phyloP scores from a whole-genome alignment of 805 yeast genomes.

The Myxozyma kluyveri region DNA sequence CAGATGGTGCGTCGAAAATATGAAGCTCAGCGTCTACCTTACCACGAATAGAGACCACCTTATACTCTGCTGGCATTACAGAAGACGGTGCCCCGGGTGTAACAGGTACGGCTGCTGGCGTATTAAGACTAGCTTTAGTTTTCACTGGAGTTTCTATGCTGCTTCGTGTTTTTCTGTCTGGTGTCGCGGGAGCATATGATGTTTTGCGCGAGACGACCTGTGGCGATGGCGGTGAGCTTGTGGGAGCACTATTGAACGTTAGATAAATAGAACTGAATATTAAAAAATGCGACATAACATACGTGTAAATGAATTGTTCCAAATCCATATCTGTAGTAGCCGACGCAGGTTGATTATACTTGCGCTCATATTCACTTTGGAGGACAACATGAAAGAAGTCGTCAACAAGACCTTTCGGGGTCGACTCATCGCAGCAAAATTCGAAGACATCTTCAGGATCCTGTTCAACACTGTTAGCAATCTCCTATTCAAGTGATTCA shows the following conservation, averaged over 20 bases:
- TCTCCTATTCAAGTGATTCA: no score
- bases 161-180: constrained; percentile 4
- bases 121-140: not conserved
- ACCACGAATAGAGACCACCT: constrained; percentile 18
- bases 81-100: constrained; percentile 20
- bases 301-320: constrained; percentile 47
- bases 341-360: constrained; percentile 49
- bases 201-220: constrained; percentile 10
- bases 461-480: constrained; percentile 6
- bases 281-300: constrained; percentile 1
- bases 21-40: constrained; percentile 46
- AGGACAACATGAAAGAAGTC: constrained; percentile 61
- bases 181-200: constrained; percentile 16
- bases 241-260: constrained; percentile 3
- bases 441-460: constrained; percentile 82
- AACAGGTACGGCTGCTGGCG: constrained; percentile 7
- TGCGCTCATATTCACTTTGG: constrained; percentile 73
- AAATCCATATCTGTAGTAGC: constrained; percentile 50
- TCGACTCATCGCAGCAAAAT: constrained; percentile 64
- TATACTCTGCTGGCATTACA: constrained; percentile 2
- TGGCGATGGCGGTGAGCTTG: constrained; percentile 25
- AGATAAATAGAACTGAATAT: not conserved
- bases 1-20: constrained; percentile 54
- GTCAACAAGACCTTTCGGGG: constrained; percentile 50
- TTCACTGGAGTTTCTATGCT: not conserved